Evolutionary conservation across 805 yeast species (phyloP), one percentile per base, ranked within the genome.

Genomic region (Debaryomyces prosopidis): DNA sequence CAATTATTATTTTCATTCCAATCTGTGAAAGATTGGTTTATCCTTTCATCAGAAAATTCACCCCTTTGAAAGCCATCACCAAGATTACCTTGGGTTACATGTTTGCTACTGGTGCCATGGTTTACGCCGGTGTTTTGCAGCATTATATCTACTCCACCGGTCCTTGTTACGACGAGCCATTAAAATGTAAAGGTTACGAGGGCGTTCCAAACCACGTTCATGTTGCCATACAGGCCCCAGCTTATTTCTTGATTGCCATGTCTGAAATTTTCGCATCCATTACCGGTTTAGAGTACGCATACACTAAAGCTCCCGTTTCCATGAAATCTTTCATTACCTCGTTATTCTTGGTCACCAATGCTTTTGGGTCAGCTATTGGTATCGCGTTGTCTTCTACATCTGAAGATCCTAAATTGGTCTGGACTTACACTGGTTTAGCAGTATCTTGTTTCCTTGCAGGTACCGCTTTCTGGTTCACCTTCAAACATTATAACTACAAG

Each of bases 241-340:
- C 89, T 3, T 87, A 87, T 65, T 76, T 85, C 36, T 68, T 87
- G 51, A 81, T 85, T 64, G 92, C 87, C 10, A 61, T 85, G 43
- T 80, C 90, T 14, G 95, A 87, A 66, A 86, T 87, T 52, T 78
- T 87, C 54, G 90, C 91, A 27, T 84, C 87, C 43, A 80, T 86
- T 55, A 86, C 94, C 17, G 94, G 92, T 55, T 77, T 85, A 54
- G 94, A 87, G 69, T 86, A 85, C 60, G 95, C 95, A 15, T 87
- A 85, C 69, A 82, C 90, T 20, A 84, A 87, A 69, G 92, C 94
- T 5, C 94, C 94, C 35, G 76, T 75, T 7, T 68, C 77, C 40
- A 81, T 82, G 87, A 81, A 80, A 63, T 77, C 85, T 12, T 77
- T 82, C 59, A 76, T 82, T 56, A 81, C 81, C 82, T 75, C 84